Conservation (phyloP, 371 early-diverging fungal species). For the Nosema muscidifuracis region DNA sequence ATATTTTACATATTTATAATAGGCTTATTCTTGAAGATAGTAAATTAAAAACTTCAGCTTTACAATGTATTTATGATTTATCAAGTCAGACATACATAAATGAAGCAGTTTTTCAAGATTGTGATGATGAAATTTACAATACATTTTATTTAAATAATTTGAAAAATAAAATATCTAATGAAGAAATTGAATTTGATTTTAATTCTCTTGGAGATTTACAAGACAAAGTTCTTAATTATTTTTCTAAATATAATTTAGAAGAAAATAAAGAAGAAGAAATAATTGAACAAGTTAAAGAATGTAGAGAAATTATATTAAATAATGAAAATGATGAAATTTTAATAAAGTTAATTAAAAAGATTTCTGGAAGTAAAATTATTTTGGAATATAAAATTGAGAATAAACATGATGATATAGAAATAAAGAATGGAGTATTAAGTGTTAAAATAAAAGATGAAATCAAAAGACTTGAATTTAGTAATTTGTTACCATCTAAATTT, state of each 20-base stretch:
- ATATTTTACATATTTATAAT: constrained; percentile 58
- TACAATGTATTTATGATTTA: constrained; percentile 41
- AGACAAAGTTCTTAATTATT: constrained; percentile 9
- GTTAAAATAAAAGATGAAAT: constrained; percentile 1
- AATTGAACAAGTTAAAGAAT: constrained; percentile 31
- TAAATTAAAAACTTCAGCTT: constrained; percentile 49
- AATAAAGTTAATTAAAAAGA: constrained; percentile 34
- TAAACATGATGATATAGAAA: constrained; percentile 24
- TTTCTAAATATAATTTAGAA: constrained; percentile 1
- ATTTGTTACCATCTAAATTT: neutral
- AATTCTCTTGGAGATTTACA: neutral
- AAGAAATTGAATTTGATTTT: neutral
- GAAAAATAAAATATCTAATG: neutral
- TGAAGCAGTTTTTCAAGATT: neutral
- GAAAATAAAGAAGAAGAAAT: constrained; percentile 17
- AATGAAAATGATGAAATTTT: constrained; percentile 31
- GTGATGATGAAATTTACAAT: neutral
- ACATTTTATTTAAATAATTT: constrained; percentile 5
- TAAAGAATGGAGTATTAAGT: constrained; percentile 28
- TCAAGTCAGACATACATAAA: neutral
- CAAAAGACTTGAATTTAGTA: neutral
- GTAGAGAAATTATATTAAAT: constrained; percentile 41
- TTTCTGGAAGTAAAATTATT: constrained; percentile 19
- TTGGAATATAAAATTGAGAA: constrained; percentile 38
- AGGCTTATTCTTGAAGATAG: constrained; percentile 60